Conservation (phyloP, 2,329 filamentous ascomycete species). For the Zymoseptoria passerinii region DNA sequence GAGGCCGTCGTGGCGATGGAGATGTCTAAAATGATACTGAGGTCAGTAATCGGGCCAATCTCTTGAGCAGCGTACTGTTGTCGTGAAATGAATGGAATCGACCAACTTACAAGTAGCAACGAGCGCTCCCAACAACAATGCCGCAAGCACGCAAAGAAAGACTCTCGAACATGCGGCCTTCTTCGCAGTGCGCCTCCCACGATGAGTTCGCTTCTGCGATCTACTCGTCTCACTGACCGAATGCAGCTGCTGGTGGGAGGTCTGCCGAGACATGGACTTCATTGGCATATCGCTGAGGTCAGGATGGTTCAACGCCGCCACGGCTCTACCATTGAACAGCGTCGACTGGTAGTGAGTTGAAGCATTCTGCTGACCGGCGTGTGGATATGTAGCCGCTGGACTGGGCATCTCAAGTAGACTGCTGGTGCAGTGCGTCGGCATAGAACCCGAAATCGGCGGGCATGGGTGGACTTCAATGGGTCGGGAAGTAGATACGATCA, state of each 20-base stretch:
- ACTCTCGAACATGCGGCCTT: slow-evolving; percentile 9
- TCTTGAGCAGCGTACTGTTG: not conserved
- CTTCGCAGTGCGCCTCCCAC: slow-evolving; percentile 5
- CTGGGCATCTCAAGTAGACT: slow-evolving; percentile 12
- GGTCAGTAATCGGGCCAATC: no score
- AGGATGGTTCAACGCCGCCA: slow-evolving; percentile 24
- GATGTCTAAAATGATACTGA: slow-evolving; percentile 50
- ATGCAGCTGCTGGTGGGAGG: slow-evolving; percentile 15
- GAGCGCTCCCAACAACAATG: slow-evolving; percentile 22
- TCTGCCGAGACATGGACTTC: slow-evolving; percentile 22
- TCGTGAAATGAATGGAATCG: not conserved
- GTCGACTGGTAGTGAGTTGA: slow-evolving; percentile 15
- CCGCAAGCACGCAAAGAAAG: slow-evolving; percentile 19
- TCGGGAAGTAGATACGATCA: not conserved
- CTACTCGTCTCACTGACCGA: slow-evolving; percentile 15
- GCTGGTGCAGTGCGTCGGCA: not conserved
- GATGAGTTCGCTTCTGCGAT: slow-evolving; percentile 6
- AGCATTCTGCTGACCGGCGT: slow-evolving; percentile 15
- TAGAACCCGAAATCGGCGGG: slow-evolving; percentile 10
- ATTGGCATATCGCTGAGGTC: slow-evolving; percentile 24
- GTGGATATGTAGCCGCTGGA: slow-evolving; percentile 16
- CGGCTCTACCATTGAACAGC: slow-evolving; percentile 22
- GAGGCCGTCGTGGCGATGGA: slow-evolving; percentile 59
- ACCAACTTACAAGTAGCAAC: slow-evolving; percentile 27
- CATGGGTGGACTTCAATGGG: slow-evolving; percentile 14